Evolutionary conservation across 441 rosid genomes (phyloP), one percentile per base, ranked within the genome.

Genomic region (Adansonia grandidieri): DNA sequence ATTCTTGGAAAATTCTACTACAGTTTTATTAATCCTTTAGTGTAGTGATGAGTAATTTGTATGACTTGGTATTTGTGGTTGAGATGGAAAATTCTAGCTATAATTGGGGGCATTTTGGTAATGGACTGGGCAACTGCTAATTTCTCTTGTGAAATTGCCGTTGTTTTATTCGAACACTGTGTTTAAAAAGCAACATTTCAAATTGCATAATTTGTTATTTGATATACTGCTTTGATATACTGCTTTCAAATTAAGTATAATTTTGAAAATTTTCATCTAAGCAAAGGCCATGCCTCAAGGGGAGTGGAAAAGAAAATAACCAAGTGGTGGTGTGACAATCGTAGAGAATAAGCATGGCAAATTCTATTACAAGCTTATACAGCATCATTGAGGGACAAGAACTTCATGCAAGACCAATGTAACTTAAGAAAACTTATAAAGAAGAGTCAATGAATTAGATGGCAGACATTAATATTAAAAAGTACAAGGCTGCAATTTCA

Each of bases 361-460:
- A 63, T 63, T 44, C 44, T 63, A 13, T 63, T 50, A 48, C 57
- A 69, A 10, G 57, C 73, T 69, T 69, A 5, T 47, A 28, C 4
- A 6, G 42, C 57, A 69, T 13, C 57, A 70, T 71, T 22, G 6
- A 69, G 19, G 57, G 22, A 48, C 58, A 48, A 69, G 40, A 47
- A 68, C 40, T 2, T 63, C 6, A 68, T 20, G 56, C 19, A 48
- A 69, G 10, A 24, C 57, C 20, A 1, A 22, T 48, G 73, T n/a
- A 68, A 69, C 45, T 51, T 15, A 28, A 22, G 42, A 51, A 71
- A 40, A 71, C 20, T 50, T 71, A 32, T 71, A 14, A 53, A n/a
- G 63, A 53, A 11, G 19, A 47, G 19, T 40, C 56, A 54, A 40
- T 32, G 28, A 71, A 17, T 71, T 40, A 15, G 62, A 47, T 54